Evolutionary conservation across 2,329 filamentous ascomycete genomes (phyloP), one percentile per base, ranked within the genome.

Genomic region (Epichloe hybrida): DNA sequence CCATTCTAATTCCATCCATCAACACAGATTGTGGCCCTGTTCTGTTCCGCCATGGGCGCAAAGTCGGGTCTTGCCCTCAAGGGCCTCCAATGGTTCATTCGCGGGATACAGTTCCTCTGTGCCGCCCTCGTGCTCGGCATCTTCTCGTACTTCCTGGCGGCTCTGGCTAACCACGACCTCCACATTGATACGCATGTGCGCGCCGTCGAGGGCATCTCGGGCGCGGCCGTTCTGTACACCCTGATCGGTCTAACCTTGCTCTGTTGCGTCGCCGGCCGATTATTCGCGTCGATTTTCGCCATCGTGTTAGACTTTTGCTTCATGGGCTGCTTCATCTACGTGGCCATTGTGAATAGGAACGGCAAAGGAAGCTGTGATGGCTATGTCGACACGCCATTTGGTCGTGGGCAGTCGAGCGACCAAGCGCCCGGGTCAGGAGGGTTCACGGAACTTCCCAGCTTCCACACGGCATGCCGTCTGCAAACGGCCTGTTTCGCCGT

Each of bases 141-240:
- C 61, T 90, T 84, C 74, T 83, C 82, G 47, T 95, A 94, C 74
- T 94, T 89, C 74, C 79, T 96, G 47, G 80, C 84, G 8, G 77
- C 84, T 8, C 77, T 90, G 13, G 65, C 77, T 54, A 79, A 83
- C 60, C 80, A 88, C 67, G 60, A 81, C 57, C 66, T 83, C 13
- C 52, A 61, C 52, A 89, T 90, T 57, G 72, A 76, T 17, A 79
- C 67, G 57, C 83, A 78, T 70, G 70, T 84, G 53, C 81, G 83
- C 51, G 87, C 86, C 31, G 86, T 93, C 51, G 82, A 83, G 61
- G 88, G 87, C 55, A 82, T 96, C 53, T 77, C 86, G 0, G 90
- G 89, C 48, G 76, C 76, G 1, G 86, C 81, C 2, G 77, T 83
- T 0, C 63, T 94, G 8, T 96, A 95, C 72, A 81, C 82, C 48